These are phyloP conservation scores for Neonectria punicea DNA, from an alignment of 2,329 filamentous ascomycete genomes.

Conservation along the genomic window DNA sequence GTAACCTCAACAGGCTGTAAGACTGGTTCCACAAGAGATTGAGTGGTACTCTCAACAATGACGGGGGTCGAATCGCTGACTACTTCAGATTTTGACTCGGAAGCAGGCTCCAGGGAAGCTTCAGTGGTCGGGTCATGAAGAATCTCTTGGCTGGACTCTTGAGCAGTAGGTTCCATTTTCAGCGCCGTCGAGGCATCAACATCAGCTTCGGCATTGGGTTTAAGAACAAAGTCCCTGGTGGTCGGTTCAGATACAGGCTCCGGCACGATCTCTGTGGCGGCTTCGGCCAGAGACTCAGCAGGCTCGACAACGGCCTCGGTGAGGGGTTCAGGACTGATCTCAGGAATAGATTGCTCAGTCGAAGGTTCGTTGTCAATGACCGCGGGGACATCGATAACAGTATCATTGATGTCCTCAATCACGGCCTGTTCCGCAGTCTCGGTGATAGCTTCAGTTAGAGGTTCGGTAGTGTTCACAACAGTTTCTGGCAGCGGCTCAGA, in stretches of 20 bases:
- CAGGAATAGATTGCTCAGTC: neutral
- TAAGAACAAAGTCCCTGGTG: neutral
- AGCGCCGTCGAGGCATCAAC: neutral
- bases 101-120: neutral
- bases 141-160: neutral
- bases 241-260: neutral
- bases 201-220: neutral
- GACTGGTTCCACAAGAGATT: conserved; percentile 1
- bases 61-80: neutral
- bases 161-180: neutral
- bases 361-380: neutral
- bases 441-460: neutral
- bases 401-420: neutral
- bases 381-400: neutral
- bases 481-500: neutral
- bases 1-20: neutral
- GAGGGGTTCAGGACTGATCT: neutral
- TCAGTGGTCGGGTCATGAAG: neutral
- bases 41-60: neutral
- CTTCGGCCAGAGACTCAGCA: neutral
- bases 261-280: neutral
- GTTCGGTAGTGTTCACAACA: neutral
- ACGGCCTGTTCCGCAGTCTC: neutral
- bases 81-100: neutral
- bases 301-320: neutral